These are phyloP conservation scores for Eucalyptus microcorys DNA, from an alignment of 345 rosid species.

Conservation along the genomic window DNA sequence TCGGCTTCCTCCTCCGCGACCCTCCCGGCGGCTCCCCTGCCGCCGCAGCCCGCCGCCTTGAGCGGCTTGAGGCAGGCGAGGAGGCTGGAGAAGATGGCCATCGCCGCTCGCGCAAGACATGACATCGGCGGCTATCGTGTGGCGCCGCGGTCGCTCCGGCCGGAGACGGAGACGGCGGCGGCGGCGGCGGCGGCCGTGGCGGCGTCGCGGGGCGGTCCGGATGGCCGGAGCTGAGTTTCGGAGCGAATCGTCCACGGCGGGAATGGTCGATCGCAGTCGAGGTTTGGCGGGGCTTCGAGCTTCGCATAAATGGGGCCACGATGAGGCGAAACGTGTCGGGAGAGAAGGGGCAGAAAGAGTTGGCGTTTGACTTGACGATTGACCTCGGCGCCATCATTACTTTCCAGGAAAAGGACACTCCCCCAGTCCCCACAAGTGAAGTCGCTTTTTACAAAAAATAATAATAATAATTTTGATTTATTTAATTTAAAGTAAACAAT, in stretches of 20 bases:
- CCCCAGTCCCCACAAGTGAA: not conserved
- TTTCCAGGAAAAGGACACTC: not conserved
- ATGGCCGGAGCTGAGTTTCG: not conserved
- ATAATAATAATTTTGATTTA: too few species aligned
- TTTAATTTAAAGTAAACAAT: too few species aligned
- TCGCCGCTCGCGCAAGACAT: not conserved
- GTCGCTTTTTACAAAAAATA: too few species aligned
- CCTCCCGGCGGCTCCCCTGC: not conserved
- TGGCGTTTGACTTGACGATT: not conserved
- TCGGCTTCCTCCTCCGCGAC: constrained; percentile 1
- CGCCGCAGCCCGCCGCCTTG: not conserved
- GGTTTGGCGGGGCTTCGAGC: not conserved
- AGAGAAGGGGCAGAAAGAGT: not conserved
- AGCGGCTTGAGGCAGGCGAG: constrained; percentile 5
- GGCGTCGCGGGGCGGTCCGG: too few species aligned
- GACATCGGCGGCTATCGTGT: not conserved
- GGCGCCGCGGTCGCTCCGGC: not conserved
- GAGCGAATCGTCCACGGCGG: not conserved
- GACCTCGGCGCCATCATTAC: not conserved
- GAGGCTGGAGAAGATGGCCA: constrained; percentile 11
- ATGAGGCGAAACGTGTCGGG: not conserved
- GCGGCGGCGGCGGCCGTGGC: not conserved
- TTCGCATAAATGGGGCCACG: not conserved
- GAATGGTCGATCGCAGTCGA: not conserved
- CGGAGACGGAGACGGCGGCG: too few species aligned